Evolutionary conservation across 148 eudicot genomes (phyloP), one percentile per base, ranked within the genome.

Genomic region (Rhododendron ferrugineum): DNA sequence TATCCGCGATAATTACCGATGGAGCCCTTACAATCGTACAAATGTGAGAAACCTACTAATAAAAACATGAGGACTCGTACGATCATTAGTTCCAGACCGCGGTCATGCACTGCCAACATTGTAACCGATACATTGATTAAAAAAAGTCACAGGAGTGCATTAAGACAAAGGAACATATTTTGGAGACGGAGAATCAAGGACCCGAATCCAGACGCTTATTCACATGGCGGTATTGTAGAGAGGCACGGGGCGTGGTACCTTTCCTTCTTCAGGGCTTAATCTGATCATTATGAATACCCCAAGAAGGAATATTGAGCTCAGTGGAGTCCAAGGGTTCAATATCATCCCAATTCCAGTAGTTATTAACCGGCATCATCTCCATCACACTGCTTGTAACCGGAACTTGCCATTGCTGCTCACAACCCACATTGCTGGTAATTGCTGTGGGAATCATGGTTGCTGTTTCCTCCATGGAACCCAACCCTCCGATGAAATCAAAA

Each of bases 281-380:
- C 80, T 66, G 30, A 11, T 92, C 90, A 70, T 86, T 58, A 56
- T 88, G 89, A 32, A 70, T 70, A 87, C 90, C 92, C 92, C 92
- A 90, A 82, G 91, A 89, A 85, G 91, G 88, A n/a, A 90, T 88
- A 74, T 82, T 78, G 84, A 92, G 83, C 70, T 85, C 88, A 89
- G 89, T 85, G 52, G 89, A 90, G 74, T 87, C 91, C 83, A 93
- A 87, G 44, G 91, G 81, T 44, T 89, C 95, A 73, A 91, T 81
- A 36, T 94, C 93, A 83, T 90, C 93, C 97, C 95, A 93, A 86
- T 87, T 90, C 97, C 95, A 94, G 88, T 88, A 87, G 82, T 73
- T 87, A 8, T 70, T 70, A 5, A 30, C 20, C 26, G 89, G 73
- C 64, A 85, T 87, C 15, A 85, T 88, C 15, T 87, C 93, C 6